These are phyloP conservation scores for Kandelia obovata DNA, from an alignment of 345 rosid species.

Conservation along the genomic window DNA sequence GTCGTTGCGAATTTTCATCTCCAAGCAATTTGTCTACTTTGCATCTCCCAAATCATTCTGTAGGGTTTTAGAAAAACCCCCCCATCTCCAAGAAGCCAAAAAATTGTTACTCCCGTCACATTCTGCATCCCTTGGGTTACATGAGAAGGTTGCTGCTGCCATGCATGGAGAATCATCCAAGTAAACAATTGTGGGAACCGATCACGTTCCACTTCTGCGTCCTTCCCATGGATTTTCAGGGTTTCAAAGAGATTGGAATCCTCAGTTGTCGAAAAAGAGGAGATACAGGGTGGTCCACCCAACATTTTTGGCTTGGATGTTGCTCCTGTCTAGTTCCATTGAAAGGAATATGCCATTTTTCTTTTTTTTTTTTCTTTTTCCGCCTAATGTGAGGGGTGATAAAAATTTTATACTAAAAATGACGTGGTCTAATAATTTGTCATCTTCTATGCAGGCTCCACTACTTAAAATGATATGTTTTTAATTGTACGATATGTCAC, in stretches of 20 bases:
- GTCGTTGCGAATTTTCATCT: conserved; percentile 18
- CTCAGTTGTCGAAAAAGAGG: conserved; percentile 19
- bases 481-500: no score
- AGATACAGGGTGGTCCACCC: conserved; percentile 5
- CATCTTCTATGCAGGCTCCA: no score
- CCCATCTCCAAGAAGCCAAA: conserved; percentile 36
- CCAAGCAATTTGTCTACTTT: conserved; percentile 38
- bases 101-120: conserved; percentile 10
- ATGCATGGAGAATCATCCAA: not conserved
- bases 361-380: not conserved
- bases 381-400: not conserved
- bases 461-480: no score
- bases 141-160: conserved; percentile 2
- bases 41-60: conserved; percentile 11
- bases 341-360: conserved; percentile 16
- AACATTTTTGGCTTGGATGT: conserved; percentile 15
- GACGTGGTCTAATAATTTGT: no score
- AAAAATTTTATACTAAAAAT: no score
- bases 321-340: conserved; percentile 22
- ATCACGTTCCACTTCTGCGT: not conserved
- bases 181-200: conserved; percentile 14
- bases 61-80: conserved; percentile 36
- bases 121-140: conserved; percentile 18
- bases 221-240: not conserved
- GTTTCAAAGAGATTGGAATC: conserved; percentile 16